These are phyloP conservation scores for Ceratobasidium sp. DNA, from an alignment of 1,284 basidiomycete genomes.

Conservation along the genomic window DNA sequence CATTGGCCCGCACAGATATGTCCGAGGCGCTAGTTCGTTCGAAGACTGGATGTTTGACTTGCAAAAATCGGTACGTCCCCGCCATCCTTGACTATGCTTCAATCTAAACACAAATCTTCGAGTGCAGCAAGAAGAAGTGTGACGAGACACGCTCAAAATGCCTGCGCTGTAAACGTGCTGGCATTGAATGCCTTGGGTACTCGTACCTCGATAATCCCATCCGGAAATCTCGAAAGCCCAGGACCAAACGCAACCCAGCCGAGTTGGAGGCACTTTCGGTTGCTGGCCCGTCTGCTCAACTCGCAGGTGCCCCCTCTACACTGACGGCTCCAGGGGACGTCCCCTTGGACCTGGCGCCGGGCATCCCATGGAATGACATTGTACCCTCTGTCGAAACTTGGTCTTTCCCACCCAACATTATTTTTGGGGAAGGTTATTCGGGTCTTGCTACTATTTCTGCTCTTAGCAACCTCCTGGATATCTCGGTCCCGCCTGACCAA, in stretches of 20 bases:
- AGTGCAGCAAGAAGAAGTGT: conserved; percentile 11
- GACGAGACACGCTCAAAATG: too few relatives aligned
- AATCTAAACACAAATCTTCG: background rate
- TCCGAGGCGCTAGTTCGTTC: conserved; percentile 9
- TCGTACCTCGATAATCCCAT: background rate
- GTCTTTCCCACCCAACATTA: too few relatives aligned
- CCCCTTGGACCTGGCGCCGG: too few relatives aligned
- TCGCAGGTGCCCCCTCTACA: background rate
- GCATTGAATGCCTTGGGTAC: too few relatives aligned
- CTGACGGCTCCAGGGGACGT: background rate
- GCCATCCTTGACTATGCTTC: background rate
- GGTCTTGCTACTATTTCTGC: background rate
- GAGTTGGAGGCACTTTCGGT: background rate
- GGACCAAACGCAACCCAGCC: background rate
- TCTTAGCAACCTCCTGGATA: too few relatives aligned
- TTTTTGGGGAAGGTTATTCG: too few relatives aligned
- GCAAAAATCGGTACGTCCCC: conserved; percentile 19
- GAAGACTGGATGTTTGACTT: conserved; percentile 32
- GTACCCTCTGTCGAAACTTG: too few relatives aligned
- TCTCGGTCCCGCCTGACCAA: too few relatives aligned
- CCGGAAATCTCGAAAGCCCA: background rate
- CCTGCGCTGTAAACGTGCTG: too few relatives aligned
- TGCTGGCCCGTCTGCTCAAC: background rate
- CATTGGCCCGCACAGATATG: background rate
- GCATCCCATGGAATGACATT: too few relatives aligned